Percentiles rank a stretch among this genome's conserved stretches.
phyloP scores from a whole-genome alignment of 352 stramenopile species.

The Peronospora belbahrii region DNA sequence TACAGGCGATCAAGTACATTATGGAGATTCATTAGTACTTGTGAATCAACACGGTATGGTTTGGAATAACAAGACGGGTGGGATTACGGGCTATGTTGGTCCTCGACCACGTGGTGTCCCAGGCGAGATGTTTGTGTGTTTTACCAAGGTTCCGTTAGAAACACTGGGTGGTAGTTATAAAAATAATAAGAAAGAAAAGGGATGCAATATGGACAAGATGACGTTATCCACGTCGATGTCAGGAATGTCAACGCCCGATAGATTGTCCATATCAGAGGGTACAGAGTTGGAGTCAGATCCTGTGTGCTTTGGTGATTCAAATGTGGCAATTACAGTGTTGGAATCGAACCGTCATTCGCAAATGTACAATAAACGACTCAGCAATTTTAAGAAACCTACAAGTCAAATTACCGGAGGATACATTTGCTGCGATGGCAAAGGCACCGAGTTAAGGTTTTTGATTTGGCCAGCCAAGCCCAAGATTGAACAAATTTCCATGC shows the following conservation, averaged over 20 bases:
- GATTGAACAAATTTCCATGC: conserved; percentile 77
- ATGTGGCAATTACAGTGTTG: conserved; percentile 65
- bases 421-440: conserved; percentile 85
- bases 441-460: conserved; percentile 56
- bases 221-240: too few species aligned
- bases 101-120: conserved; percentile 52
- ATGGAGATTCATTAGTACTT: conserved; percentile 66
- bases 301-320: conserved; percentile 59
- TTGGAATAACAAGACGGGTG: conserved; percentile 86
- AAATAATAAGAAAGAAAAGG: conserved; percentile 21
- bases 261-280: conserved; percentile 13
- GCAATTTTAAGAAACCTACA: conserved; percentile 84
- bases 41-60: conserved; percentile 81
- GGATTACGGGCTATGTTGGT: conserved; percentile 79
- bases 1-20: conserved; percentile 49
- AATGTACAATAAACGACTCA: conserved; percentile 80
- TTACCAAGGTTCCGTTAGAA: conserved; percentile 26
- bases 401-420: conserved; percentile 72
- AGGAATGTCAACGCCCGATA: conserved; percentile 13
- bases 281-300: conserved; percentile 13
- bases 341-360: conserved; percentile 79
- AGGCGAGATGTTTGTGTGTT: conserved; percentile 75
- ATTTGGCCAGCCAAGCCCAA: conserved; percentile 53
- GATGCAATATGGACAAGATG: conserved; percentile 13
- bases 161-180: conserved; percentile 8